Base-by-base conservation (phyloP, 2,329 filamentous ascomycete genomes). In the Chrysosphaeria jannelii region DNA sequence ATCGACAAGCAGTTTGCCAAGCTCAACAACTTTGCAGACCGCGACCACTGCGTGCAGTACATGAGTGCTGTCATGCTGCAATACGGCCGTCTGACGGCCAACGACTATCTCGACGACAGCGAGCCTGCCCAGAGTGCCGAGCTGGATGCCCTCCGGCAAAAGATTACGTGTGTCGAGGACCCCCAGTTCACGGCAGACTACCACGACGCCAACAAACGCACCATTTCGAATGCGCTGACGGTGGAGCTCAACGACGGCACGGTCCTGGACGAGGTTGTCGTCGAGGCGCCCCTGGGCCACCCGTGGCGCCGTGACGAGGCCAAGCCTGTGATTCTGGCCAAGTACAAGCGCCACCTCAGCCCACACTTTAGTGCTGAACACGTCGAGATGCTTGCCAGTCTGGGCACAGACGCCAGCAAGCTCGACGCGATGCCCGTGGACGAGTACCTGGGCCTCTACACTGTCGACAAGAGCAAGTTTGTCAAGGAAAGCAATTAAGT, bases 21-120 rank as follows among this genome's bases (percentile, higher is more conserved):
- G 36, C 89, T 97, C 75, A 79, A 91, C 57, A 97, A 97, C 65
- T 97, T 93, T 41, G 85, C 85, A 40, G 85, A 97, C 51, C 78
- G 85, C 40, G 85, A 97, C 50, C 85, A 97, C 61, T 97, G 85
- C 52, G 81, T 97, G 35, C 85, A 93, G 54, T 97, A 97, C 63
- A 97, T 97, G 85, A 74, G 76, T 41, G 57, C 79, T 32, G 78
- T 76, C 39, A 93, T 93, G 78, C 69, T 97, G 35, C 69, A 71
- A 34, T 93, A 81, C 47, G 76, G 85, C 45, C 78, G 85, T 34
- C 70, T 97, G 31, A 72, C 79, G 37, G 81, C 85, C 23, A 72
- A 59, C 33, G 85, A 97, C 53, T 97, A 97, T 56, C 65, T 66
- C 22, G 85, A 97, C 43, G 76, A 74, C 36, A 62, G 68, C 36